Evolutionary conservation across 805 yeast species (phyloP), one percentile per base, ranked within the genome.

Genomic region (Schwanniomyces sp.): DNA sequence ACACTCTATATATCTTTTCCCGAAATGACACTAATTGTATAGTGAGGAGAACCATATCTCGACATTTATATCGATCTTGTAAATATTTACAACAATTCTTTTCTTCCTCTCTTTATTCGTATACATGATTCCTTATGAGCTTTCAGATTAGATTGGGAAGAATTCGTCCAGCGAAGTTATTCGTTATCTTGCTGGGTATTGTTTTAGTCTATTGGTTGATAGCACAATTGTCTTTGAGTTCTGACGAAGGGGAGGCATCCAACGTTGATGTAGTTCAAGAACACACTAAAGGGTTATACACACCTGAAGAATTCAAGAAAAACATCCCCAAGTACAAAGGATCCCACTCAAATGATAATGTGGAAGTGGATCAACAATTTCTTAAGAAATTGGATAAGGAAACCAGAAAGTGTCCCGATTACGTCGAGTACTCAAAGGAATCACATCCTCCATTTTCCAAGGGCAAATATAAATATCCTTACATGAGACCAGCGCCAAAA

Each of bases 401-500:
- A 12, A 55, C 58, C 1, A 45, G 46, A 11, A 51, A 57, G 26
- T 88, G 96, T 61, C 83, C 83, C 1, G 80, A 81, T 48, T 88
- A 88, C 61, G 76, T 77, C 17, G 78, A 75, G 0, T 88, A 85
- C 59, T 76, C 94, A 0, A 62, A 75, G 46, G 50, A 46, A 4
- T 66, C 66, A 37, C 92, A 86, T 54, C 59, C 53, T 1, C 95
- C 95, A 1, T 71, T 69, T 25, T 76, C 86, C 0, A 52, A 58
- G 2, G 95, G 96, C 0, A 65, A 74, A 2, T 62, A 79, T 42
- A 55, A 63, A 34, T 70, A 84, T 49, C 89, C 96, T 1, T 87
- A 59, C 53, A 91, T 88, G 83, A 71, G 97, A 54, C 97, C 97
- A 1, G 71, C 80, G 0, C 69, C 67, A 11, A 61, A 76, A 32